Evolutionary conservation across 257 asterid species (phyloP), one percentile per base, ranked within the genome.

Genomic region (Knoxia roxburghii): DNA sequence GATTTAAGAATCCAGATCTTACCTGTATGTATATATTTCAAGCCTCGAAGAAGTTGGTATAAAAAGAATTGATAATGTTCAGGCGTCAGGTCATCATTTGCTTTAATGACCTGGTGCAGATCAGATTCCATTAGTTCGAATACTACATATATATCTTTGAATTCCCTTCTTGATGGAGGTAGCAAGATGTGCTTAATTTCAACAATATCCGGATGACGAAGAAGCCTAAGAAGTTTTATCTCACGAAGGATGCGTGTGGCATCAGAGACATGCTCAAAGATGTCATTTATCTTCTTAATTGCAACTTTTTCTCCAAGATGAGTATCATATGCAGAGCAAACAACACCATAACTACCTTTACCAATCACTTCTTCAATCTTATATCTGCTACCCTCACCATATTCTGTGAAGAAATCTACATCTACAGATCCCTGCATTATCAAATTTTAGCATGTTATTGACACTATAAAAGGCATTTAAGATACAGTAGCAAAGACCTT

Each of bases 281-380:
- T 89, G 57, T 92, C 97, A 61, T 90, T 92, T 82, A 92, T 92
- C 81, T 92, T 92, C 72, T 92, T 92, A 24, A 92, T 92, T 56
- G 98, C 98, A 61, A 92, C 98, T 75, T 92, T 92, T 75, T 87
- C 97, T 23, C 96, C 90, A 6, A 85, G 77, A 79, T 84, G 98
- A 21, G 96, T 83, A 74, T 92, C 98, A 67, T 82, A 89, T 15
- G 98, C 98, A 37, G 98, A 90, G 86, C 96, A 89, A 59, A 92
- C 98, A 15, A 92, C 96, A 15, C 98, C 98, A 29, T 92, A 92
- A 78, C 98, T 92, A 69, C 98, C 98, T 84, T 92, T 92, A 27
- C 98, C 98, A 39, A 92, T 85, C 52, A 92, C 97, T 85, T 92
- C 98, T 85, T 89, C 97, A 30, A 92, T 87, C 83, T 51, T 87